A percentile compares a stretch with the other conserved stretches of the same genome.
These are phyloP conservation scores for Colletotrichum sp. DNA, from an alignment of 2,329 filamentous ascomycete genomes.

Conservation along the genomic window DNA sequence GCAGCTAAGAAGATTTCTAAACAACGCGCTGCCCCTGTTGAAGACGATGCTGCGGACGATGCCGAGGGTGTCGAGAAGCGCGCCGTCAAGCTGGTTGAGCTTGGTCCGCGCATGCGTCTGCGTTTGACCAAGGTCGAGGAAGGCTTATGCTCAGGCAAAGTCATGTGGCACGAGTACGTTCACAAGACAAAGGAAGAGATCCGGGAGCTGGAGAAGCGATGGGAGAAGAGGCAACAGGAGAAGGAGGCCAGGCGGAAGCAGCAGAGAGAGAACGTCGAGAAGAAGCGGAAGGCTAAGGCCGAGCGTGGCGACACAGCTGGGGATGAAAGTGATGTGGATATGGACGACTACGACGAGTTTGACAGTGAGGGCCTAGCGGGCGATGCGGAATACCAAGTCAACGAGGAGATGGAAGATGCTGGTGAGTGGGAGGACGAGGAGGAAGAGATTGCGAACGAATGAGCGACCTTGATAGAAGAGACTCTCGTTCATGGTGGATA, in stretches of 20 bases:
- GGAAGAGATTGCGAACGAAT: conserved; percentile 40
- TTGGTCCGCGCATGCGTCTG: conserved; percentile 88
- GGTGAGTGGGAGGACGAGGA: conserved; percentile 60
- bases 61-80: conserved; percentile 76
- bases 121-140: conserved; percentile 96
- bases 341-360: conserved; percentile 53
- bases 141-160: conserved; percentile 84
- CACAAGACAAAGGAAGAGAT: conserved; percentile 82
- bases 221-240: conserved; percentile 78
- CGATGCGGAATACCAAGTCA: conserved; percentile 54
- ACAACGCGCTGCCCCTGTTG: conserved; percentile 53
- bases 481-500: neutral
- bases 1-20: conserved; percentile 62
- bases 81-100: conserved; percentile 88
- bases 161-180: conserved; percentile 98
- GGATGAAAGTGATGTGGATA: conserved; percentile 41
- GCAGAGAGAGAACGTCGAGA: conserved; percentile 90
- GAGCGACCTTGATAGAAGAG: neutral
- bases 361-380: conserved; percentile 57
- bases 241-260: conserved; percentile 83
- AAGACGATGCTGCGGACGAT: conserved; percentile 50
- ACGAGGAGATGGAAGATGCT: conserved; percentile 53
- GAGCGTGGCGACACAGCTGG: conserved; percentile 37
- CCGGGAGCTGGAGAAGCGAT: conserved; percentile 79
- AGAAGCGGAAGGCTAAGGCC: conserved; percentile 68